Evolutionary conservation across 345 rosid species (phyloP).

Genomic region (Populus tremula): DNA sequence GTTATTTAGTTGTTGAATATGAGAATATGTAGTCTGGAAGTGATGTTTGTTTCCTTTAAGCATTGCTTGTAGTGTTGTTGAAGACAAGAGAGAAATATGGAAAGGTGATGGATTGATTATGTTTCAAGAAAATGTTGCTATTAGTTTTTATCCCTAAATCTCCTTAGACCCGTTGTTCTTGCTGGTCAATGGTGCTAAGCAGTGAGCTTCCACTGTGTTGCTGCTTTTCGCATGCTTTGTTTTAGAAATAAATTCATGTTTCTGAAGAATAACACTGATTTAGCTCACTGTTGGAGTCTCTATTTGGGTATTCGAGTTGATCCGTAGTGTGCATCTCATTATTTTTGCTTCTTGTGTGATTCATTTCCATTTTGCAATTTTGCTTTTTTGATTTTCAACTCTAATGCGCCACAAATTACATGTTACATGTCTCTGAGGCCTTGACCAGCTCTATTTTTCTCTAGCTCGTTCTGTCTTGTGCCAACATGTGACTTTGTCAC

Average conservation of each 20-base stretch:
- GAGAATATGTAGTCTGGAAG: too few species aligned
- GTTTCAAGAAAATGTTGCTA: not conserved
- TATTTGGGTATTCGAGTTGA: not conserved
- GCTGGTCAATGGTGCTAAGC: too few species aligned
- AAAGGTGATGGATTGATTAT: not conserved
- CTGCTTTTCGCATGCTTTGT: too few species aligned
- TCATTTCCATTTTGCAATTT: not conserved
- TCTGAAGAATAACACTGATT: not conserved
- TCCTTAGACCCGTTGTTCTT: too few species aligned
- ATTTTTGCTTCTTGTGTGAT: not conserved
- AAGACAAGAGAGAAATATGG: too few species aligned
- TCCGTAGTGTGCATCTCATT: not conserved
- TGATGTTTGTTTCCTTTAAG: too few species aligned
- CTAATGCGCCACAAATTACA: not conserved
- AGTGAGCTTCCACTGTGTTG: too few species aligned
- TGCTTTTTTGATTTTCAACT: too few species aligned
- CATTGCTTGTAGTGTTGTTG: too few species aligned
- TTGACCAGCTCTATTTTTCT: not conserved
- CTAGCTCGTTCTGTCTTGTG: not conserved
- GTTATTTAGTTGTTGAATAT: too few species aligned
- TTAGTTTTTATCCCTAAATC: too few species aligned
- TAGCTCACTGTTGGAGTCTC: not conserved
- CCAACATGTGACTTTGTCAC: not conserved
- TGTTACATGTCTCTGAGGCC: not conserved
- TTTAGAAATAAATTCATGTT: too few species aligned